These are phyloP conservation scores for Viridothelium virens DNA, from an alignment of 495 filamentous ascomycete genomes.

Conservation along the genomic window DNA sequence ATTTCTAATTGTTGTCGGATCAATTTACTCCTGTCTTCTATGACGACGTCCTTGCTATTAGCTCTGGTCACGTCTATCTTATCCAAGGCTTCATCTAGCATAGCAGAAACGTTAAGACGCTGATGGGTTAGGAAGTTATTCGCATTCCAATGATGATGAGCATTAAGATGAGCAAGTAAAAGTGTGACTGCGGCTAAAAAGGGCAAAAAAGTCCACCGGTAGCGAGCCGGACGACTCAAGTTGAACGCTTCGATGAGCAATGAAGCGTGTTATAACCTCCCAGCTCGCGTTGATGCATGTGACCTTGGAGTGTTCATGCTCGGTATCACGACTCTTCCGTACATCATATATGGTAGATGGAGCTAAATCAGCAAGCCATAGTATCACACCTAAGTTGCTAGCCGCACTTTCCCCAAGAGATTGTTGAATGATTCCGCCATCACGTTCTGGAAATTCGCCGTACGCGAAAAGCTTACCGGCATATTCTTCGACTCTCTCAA, in stretches of 20 bases:
- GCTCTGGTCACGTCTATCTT: conserved; percentile 32
- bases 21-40: conserved; percentile 31
- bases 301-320: conserved; percentile 34
- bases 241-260: conserved; percentile 32
- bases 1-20: conserved; percentile 34
- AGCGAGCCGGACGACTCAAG: conserved; percentile 31
- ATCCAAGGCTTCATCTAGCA: conserved; percentile 39
- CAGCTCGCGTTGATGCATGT: conserved; percentile 37
- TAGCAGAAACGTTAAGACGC: conserved; percentile 38
- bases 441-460: too few species aligned
- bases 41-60: conserved; percentile 33
- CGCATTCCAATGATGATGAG: conserved; percentile 12
- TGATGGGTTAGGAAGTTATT: conserved; percentile 37
- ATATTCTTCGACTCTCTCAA: too few species aligned
- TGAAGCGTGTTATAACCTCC: conserved; percentile 34
- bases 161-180: conserved; percentile 31
- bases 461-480: too few species aligned
- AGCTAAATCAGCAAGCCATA: not conserved
- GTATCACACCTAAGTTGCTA: not conserved
- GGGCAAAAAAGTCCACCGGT: conserved; percentile 36
- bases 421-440: too few species aligned
- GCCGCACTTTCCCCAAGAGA: too few species aligned
- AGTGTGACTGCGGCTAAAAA: conserved; percentile 35
- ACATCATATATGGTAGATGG: not conserved
- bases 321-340: conserved; percentile 4